Percentiles rank a stretch among this genome's conserved stretches.
Conservation (phyloP, 2,329 filamentous ascomycete species). For the Colletotrichum truncatum region DNA sequence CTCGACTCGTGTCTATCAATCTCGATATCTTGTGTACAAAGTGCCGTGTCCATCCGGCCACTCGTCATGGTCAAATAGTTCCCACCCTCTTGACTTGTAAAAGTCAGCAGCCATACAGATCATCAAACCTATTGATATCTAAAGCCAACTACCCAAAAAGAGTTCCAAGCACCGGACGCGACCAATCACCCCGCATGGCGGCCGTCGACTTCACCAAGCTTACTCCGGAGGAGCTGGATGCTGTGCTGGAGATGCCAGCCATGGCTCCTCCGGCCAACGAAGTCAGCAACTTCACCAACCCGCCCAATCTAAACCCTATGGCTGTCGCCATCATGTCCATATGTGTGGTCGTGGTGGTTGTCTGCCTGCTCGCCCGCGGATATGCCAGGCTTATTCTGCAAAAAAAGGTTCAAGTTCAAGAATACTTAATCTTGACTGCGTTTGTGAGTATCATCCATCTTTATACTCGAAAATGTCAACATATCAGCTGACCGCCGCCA, state of each 20-base stretch:
- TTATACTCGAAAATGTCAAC: not conserved
- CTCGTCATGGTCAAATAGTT: too few relatives aligned
- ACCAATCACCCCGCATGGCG: too few relatives aligned
- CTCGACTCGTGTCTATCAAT: too few relatives aligned
- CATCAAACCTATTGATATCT: too few relatives aligned
- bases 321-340: conserved; percentile 17
- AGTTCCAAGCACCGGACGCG: too few relatives aligned
- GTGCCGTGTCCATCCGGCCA: too few relatives aligned
- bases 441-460: not conserved
- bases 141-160: too few relatives aligned
- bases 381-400: conserved; percentile 17
- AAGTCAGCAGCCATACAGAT: not conserved
- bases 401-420: conserved; percentile 18
- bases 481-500: not conserved
- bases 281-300: conserved; percentile 20
- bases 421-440: not conserved
- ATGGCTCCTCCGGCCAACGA: conserved; percentile 19
- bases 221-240: conserved; percentile 18
- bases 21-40: too few relatives aligned
- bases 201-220: not conserved
- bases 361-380: conserved; percentile 16
- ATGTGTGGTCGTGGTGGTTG: not conserved
- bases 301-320: conserved; percentile 26
- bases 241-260: conserved; percentile 17
- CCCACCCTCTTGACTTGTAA: too few relatives aligned